A percentile compares a stretch with the other conserved stretches of the same genome.
Evolutionary conservation across 352 stramenopile genomes (phyloP).

Genomic region (Achlya hypogyna): DNA sequence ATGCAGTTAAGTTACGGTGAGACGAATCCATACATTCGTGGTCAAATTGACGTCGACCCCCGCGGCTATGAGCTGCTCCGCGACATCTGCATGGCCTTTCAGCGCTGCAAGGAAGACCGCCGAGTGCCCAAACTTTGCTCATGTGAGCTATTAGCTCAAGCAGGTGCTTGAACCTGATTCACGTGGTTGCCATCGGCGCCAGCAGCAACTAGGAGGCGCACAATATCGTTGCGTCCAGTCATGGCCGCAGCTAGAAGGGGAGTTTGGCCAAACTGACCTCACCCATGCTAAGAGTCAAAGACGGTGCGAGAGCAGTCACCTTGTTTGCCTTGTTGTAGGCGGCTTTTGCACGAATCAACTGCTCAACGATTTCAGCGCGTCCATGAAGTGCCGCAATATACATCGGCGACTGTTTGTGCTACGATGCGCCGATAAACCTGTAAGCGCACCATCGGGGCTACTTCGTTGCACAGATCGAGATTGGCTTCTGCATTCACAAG

Average conservation of each 20-base stretch:
- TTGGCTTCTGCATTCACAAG: background rate
- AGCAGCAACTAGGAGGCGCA: background rate
- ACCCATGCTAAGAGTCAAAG: no score
- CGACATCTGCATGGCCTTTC: background rate
- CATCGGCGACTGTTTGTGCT: background rate
- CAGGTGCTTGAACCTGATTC: background rate
- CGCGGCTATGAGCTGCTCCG: background rate
- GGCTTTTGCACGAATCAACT: background rate
- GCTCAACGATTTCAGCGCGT: background rate
- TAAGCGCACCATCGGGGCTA: background rate
- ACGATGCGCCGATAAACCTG: background rate
- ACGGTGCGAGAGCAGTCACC: background rate
- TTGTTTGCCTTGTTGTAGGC: background rate
- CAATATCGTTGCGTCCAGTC: background rate
- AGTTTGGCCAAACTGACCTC: background rate
- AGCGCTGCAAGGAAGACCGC: background rate
- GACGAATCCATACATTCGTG: background rate
- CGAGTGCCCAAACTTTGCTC: background rate
- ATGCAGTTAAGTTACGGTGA: background rate
- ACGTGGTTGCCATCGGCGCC: background rate
- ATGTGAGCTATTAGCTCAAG: background rate
- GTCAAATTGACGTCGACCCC: background rate
- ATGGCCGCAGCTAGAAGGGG: background rate
- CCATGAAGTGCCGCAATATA: background rate
- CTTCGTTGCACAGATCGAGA: background rate